Evolutionary conservation across 2,329 filamentous ascomycete species (phyloP), one percentile per base, ranked within the genome.

Genomic region (Phaeosphaeria sp.): DNA sequence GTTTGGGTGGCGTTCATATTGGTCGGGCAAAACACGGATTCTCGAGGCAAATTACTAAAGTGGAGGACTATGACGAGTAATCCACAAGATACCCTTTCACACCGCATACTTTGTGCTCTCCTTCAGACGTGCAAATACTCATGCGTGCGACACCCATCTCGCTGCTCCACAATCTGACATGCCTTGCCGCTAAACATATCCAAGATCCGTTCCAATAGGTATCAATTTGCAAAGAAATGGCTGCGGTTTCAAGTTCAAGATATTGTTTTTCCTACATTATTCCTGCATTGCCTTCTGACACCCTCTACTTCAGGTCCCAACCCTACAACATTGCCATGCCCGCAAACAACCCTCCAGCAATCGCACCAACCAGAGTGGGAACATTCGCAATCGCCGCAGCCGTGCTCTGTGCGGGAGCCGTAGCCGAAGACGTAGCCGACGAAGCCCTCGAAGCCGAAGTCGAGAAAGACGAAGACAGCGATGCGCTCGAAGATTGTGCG

Each of bases 61-160:
- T 46, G 25, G 52, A 47, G 54, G 42, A 50, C 44, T 36, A 25
- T 60, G 41, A 65, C 43, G 55, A 68, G 62, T 56, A 63, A 52
- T 62, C 56, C 51, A 59, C 62, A 69, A 68, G 68, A 71, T 71
- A 71, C 68, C 68, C 68, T 65, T 60, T 66, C 59, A 61, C 64
- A 55, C 59, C 50, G 39, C 47, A 49, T 18, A 17, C 39, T 17
- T 22, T 17, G 39, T 47, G 46, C 46, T 30, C 11, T 30, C 2
- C 17, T 30, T 13, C 5, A 18, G 11, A 2, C 36, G 4, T n/a
- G 36, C 15, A 6, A n/a, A n/a, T 5, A 30, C 30, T 27, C 11
- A 6, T 4, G 18, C 42, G 18, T 20, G n/a, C 9, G 9, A 44
- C 18, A 25, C 17, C 36, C 3, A 11, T 36, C 22, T 15, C 22